Evolutionary conservation across 2,329 filamentous ascomycete genomes (phyloP).

Genomic region (Pleurostoma richardsiae): DNA sequence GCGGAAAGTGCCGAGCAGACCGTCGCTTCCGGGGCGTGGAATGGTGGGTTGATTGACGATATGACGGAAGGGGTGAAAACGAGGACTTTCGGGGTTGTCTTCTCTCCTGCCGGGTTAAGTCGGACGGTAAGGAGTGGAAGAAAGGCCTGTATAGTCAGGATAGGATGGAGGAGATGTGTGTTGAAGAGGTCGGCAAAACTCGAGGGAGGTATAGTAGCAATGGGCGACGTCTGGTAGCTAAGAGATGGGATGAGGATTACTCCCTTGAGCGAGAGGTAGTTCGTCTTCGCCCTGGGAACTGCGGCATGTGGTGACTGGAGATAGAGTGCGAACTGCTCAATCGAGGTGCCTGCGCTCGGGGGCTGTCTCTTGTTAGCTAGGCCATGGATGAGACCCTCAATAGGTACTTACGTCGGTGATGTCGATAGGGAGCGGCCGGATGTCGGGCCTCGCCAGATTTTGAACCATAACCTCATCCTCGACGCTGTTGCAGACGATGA

Average conservation of each 20-base stretch:
- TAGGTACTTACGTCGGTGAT: conserved; percentile 63
- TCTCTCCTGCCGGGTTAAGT: conserved; percentile 45
- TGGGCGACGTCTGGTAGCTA: conserved; percentile 75
- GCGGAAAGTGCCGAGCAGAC: conserved; percentile 83
- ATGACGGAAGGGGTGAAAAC: conserved; percentile 78
- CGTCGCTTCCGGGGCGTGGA: conserved; percentile 80
- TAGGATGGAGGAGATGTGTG: conserved; percentile 83
- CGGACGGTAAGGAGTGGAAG: conserved; percentile 69
- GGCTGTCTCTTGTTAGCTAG: conserved; percentile 40
- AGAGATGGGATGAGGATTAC: conserved; percentile 79
- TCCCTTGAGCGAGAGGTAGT: conserved; percentile 71
- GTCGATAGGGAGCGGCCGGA: conserved; percentile 77
- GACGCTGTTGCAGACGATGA: conserved; percentile 76
- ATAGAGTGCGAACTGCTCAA: conserved; percentile 65
- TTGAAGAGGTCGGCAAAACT: conserved; percentile 88
- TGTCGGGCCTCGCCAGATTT: conserved; percentile 71
- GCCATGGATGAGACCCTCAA: no score
- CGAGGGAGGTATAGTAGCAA: conserved; percentile 79
- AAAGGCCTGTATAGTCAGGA: conserved; percentile 84
- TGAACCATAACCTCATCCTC: conserved; percentile 81
- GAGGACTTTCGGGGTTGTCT: conserved; percentile 62
- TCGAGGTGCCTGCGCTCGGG: conserved; percentile 60
- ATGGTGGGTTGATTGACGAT: conserved; percentile 72
- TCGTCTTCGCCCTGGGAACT: conserved; percentile 68
- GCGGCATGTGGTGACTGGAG: conserved; percentile 72